phyloP scores from a whole-genome alignment of 441 rosid species.

The Biscutella laevigata region DNA sequence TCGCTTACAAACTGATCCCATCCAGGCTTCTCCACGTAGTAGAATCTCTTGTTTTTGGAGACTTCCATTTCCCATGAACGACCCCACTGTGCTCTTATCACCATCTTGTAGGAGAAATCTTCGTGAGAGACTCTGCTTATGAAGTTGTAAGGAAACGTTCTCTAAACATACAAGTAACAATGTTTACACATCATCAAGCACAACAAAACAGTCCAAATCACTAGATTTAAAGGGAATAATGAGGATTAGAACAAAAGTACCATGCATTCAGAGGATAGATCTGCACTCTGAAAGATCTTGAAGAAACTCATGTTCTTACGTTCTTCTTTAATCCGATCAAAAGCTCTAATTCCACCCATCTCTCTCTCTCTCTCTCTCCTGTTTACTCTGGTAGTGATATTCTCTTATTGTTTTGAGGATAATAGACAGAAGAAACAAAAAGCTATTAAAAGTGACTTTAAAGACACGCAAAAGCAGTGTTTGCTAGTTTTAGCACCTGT shows the following conservation, averaged over 20 bases:
- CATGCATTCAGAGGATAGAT: constrained; percentile 18
- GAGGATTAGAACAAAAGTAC: constrained; percentile 12
- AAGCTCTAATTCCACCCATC: constrained; percentile 6
- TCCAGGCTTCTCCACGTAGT: constrained; percentile 14
- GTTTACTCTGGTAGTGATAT: too few species aligned
- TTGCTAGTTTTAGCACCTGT: constrained; percentile 7
- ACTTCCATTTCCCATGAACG: background rate
- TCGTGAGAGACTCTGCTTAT: background rate
- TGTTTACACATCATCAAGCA: background rate
- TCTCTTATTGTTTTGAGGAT: background rate
- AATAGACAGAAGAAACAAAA: background rate
- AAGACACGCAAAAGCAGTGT: constrained; percentile 10
- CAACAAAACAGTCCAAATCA: background rate
- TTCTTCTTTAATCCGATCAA: background rate
- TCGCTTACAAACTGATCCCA: constrained; percentile 22
- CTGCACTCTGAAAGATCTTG: constrained; percentile 16
- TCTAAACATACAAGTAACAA: background rate
- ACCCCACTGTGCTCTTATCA: background rate
- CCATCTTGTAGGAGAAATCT: constrained; percentile 15
- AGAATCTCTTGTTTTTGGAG: background rate
- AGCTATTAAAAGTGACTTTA: background rate
- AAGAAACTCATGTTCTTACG: background rate
- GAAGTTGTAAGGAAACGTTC: background rate
- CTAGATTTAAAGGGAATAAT: background rate
- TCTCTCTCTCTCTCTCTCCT: constrained; percentile 12